Base-by-base conservation (phyloP, 768 basidiomycete species). In the Xerocomellus chrysenteron region DNA sequence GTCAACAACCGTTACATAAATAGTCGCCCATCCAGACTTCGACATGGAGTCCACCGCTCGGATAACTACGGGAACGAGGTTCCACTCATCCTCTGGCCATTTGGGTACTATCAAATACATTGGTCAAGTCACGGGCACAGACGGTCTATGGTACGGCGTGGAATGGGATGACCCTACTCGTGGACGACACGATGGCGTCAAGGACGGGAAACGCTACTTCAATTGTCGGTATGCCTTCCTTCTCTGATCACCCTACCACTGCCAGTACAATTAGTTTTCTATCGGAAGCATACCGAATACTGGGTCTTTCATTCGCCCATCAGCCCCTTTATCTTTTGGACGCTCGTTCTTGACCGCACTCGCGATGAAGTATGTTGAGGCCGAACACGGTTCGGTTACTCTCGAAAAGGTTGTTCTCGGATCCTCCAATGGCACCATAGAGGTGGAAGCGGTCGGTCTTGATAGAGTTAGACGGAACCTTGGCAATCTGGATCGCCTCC, bases 121-220 rank as follows among this genome's bases (percentile, higher is more conserved):
- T 14, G 93, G 93, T 2, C 59, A 69, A 1, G 84, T 95, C 19
- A 74, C 82, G 17, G 80, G 80, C 14, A 84, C 90, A 0, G 65
- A 73, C 4, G 91, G 90, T 4, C 62, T 72, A 13, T 98, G 95
- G 95, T 78, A 94, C n/a, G 96, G 96, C n/a, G 82, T 98, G 46
- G 96, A 98, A 74, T 98, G 95, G 92, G 96, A 98, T 67, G 87
- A 93, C 65, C 81, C 86, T 19, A 57, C 69, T 9, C 83, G 94
- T 54, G 96, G 96, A 28, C 95, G 90, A 70, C 94, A 98, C 69
- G 84, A 89, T 62, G 96, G 96, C 7, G 68, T 78, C 60, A 90
- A 92, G 67, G 85, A 92, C 60, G 88, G 85, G 46, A 81, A 78
- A 59, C 79, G 77, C 40, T 94, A 96, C 72, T 98, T 98, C 70